These are phyloP conservation scores for Kandelia obovata DNA, from an alignment of 345 rosid species.

Conservation along the genomic window DNA sequence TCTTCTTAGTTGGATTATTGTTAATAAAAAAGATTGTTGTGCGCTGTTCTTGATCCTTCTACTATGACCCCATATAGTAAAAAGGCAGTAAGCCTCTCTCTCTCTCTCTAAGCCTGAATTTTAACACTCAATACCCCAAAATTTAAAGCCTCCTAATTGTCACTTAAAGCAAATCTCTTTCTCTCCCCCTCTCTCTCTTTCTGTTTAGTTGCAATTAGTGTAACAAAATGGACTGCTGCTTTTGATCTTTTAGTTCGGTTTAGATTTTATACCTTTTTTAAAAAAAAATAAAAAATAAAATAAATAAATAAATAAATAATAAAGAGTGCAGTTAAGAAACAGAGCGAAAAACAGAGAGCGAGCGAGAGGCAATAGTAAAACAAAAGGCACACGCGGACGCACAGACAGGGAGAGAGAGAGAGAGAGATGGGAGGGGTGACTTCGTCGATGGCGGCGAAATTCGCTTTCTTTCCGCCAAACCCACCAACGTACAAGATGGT, in stretches of 20 bases:
- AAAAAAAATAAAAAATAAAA: neutral
- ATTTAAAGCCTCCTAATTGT: slow-evolving; percentile 10
- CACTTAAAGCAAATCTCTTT: slow-evolving; percentile 5
- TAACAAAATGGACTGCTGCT: slow-evolving; percentile 16
- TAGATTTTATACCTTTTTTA: slow-evolving; percentile 3
- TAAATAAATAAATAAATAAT: neutral
- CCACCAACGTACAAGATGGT: slow-evolving; percentile 79
- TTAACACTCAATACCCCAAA: neutral
- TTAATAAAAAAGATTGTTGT: slow-evolving; percentile 21
- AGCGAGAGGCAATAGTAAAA: neutral
- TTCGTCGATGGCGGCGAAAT: slow-evolving; percentile 96
- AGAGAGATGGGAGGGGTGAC: slow-evolving; percentile 80
- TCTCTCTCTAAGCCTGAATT: neutral
- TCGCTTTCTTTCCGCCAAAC: slow-evolving; percentile 92
- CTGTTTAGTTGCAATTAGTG: slow-evolving; percentile 7
- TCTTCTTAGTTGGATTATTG: slow-evolving; percentile 10
- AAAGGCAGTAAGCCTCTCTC: neutral
- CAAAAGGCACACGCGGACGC: neutral
- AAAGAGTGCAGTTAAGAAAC: neutral
- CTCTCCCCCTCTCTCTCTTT: slow-evolving; percentile 9
- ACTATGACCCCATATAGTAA: neutral
- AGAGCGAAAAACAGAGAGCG: slow-evolving; percentile 8
- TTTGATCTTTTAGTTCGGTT: slow-evolving; percentile 8
- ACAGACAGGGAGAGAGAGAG: neutral
- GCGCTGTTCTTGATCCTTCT: slow-evolving; percentile 10